Evolutionary conservation across 1,284 basidiomycete species (phyloP).

Genomic region (Cystobasidium slooffiae): DNA sequence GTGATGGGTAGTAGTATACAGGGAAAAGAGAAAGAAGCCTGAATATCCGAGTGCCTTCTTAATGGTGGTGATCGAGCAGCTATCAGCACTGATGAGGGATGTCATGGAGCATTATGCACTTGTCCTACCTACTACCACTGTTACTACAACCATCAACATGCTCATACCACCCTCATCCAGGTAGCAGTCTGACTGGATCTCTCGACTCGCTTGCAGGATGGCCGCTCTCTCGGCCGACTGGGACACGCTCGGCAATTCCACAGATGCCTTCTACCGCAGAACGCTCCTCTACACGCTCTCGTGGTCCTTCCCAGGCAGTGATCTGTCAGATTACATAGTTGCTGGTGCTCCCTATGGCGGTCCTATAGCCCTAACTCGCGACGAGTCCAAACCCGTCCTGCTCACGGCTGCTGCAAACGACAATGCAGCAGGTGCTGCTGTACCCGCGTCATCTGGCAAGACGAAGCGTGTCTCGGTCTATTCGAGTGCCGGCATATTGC

Average conservation of each 20-base stretch:
- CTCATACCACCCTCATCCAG: not conserved
- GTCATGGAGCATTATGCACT: no score
- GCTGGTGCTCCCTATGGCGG: constrained; percentile 85
- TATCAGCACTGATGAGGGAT: no score
- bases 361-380: constrained; percentile 85
- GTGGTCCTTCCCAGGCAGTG: constrained; percentile 69
- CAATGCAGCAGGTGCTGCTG: not conserved
- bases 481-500: constrained; percentile 59
- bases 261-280: constrained; percentile 61
- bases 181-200: not conserved
- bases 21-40: not conserved
- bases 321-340: constrained; percentile 78
- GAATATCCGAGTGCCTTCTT: not conserved
- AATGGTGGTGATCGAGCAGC: no score
- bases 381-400: constrained; percentile 77
- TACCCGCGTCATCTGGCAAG: constrained; percentile 43
- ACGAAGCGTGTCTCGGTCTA: constrained; percentile 59
- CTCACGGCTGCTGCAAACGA: constrained; percentile 58
- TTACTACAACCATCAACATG: not conserved
- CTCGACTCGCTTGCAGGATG: not conserved
- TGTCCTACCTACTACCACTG: no score
- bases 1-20: not conserved
- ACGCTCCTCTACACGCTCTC: constrained; percentile 82
- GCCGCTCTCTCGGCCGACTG: constrained; percentile 39
- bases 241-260: constrained; percentile 46